A percentile compares a stretch with the other conserved stretches of the same genome.
phyloP scores from a whole-genome alignment of 257 asterid genomes.

The Nicotiana sylvestris region DNA sequence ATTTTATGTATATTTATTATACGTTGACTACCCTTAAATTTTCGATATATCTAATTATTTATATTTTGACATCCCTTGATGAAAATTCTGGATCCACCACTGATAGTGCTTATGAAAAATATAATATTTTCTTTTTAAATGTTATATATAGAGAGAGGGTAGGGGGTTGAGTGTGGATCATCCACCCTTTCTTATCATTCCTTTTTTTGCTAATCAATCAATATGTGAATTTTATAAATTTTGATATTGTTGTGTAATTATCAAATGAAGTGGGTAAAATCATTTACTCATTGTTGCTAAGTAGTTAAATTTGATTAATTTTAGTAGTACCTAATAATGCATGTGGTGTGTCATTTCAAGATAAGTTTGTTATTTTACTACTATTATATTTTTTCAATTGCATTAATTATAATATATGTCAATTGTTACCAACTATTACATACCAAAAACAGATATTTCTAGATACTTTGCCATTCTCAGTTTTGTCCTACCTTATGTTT shows the following conservation, averaged over 20 bases:
- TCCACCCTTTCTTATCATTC: neutral
- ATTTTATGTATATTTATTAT: too few relatives aligned
- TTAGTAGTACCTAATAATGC: neutral
- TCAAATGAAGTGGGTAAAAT: conserved; percentile 5
- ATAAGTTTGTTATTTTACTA: neutral
- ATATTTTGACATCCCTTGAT: too few relatives aligned
- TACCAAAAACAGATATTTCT: neutral
- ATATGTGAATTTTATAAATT: neutral
- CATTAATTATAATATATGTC: neutral
- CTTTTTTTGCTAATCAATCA: neutral
- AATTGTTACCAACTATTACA: neutral
- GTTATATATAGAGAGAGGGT: neutral
- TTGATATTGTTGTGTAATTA: neutral
- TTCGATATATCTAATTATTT: too few relatives aligned
- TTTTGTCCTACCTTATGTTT: neutral
- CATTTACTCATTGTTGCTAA: conserved; percentile 1
- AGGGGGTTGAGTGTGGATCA: neutral
- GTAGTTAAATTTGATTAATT: conserved; percentile 1
- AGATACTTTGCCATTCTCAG: neutral
- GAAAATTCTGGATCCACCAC: too few relatives aligned
- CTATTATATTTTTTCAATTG: neutral
- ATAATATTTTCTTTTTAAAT: neutral
- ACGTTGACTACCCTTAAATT: too few relatives aligned
- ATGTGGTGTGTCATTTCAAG: conserved; percentile 4
- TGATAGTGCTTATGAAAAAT: too few relatives aligned